A percentile compares a stretch with the other conserved stretches of the same genome.
Evolutionary conservation across 2,329 filamentous ascomycete species (phyloP).

Genomic region (Juglanconis oblonga): DNA sequence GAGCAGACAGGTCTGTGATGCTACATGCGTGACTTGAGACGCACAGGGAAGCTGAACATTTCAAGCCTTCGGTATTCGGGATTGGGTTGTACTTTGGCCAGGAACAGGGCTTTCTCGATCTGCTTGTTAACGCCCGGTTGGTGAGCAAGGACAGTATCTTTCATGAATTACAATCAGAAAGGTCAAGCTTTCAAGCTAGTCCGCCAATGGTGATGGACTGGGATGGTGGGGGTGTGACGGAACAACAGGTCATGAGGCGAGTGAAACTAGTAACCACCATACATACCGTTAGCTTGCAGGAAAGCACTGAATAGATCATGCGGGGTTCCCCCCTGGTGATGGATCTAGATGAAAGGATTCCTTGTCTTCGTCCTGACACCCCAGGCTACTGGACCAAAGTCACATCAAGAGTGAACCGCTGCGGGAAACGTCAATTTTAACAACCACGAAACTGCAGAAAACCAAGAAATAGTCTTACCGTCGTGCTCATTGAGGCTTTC

Average conservation of each 20-base stretch:
- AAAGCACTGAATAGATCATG: no score
- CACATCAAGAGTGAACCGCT: not conserved
- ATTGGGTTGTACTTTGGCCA: not conserved
- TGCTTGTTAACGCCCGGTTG: not conserved
- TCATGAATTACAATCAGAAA: not conserved
- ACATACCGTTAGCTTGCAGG: no score
- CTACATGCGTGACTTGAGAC: not conserved
- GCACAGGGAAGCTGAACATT: not conserved
- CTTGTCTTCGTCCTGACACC: no score
- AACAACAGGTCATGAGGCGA: not conserved
- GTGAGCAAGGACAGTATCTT: no score
- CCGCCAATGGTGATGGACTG: not conserved
- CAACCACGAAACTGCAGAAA: no score
- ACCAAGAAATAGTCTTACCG: no score
- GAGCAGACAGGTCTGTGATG: not conserved
- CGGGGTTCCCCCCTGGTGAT: no score
- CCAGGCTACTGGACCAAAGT: no score
- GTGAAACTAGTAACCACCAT: not conserved
- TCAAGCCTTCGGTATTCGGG: not conserved
- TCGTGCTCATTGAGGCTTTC: no score
- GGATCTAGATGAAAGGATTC: no score
- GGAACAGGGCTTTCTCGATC: not conserved
- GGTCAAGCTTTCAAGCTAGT: not conserved
- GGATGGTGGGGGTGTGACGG: not conserved
- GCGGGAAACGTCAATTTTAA: no score